Percentiles rank a stretch among this genome's conserved stretches.
phyloP scores from a whole-genome alignment of 2,329 filamentous ascomycete species.

The Epicoccum nigrum region DNA sequence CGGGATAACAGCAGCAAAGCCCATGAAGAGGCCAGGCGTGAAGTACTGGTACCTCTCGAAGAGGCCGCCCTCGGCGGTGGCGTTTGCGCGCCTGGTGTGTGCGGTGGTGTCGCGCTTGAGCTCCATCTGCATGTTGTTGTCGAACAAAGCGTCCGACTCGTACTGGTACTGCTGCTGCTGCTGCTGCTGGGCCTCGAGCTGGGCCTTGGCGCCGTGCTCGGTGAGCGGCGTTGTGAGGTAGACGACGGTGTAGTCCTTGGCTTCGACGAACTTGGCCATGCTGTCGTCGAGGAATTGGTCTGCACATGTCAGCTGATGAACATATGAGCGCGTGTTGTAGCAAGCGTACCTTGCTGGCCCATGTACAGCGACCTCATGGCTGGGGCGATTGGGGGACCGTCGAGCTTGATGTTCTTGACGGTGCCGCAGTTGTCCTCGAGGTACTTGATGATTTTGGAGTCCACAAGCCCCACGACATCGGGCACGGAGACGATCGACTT shows the following conservation, averaged over 20 bases:
- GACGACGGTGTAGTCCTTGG: slow-evolving; percentile 72
- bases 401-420: slow-evolving; percentile 19
- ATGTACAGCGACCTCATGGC: slow-evolving; percentile 24
- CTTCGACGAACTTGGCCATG: slow-evolving; percentile 49
- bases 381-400: slow-evolving; percentile 20
- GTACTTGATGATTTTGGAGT: slow-evolving; percentile 51
- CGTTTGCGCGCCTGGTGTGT: slow-evolving; percentile 33
- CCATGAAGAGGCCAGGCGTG: slow-evolving; percentile 91
- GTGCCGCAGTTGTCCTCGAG: slow-evolving; percentile 58
- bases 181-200: slow-evolving; percentile 25
- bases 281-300: slow-evolving; percentile 32
- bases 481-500: slow-evolving; percentile 60
- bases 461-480: slow-evolving; percentile 59
- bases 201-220: slow-evolving; percentile 31
- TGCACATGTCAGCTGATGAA: slow-evolving; percentile 17
- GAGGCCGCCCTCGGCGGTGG: slow-evolving; percentile 50
- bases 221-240: slow-evolving; percentile 69
- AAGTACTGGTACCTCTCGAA: slow-evolving; percentile 97
- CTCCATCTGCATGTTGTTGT: slow-evolving; percentile 70
- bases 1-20: slow-evolving; percentile 71
- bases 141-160: slow-evolving; percentile 67
- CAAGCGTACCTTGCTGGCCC: slow-evolving; percentile 26
- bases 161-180: slow-evolving; percentile 63
- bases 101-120: slow-evolving; percentile 69
- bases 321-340: background rate